Evolutionary conservation across 768 basidiomycete genomes (phyloP), one percentile per base, ranked within the genome.

Genomic region (Tylopilus vinaceipallidus): DNA sequence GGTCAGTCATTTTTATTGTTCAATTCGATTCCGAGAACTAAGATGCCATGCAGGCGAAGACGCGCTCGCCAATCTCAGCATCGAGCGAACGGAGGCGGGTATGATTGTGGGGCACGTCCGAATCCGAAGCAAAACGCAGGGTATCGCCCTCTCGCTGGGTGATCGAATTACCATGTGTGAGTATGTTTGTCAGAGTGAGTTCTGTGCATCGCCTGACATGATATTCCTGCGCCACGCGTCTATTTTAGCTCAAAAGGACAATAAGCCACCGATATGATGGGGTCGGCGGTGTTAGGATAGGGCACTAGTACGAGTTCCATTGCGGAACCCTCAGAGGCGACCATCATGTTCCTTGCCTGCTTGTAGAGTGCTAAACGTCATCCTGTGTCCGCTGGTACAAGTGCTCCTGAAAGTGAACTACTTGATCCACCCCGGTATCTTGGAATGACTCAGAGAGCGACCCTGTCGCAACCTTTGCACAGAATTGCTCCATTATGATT

Each of bases 41-140:
- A 49, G 17, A 24, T 35, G 12, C n/a, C 16, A 5, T 35, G 23
- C 55, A 92, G 91, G 93, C 49, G 95, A 99, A 70, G 95, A 98
- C 62, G 95, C 95, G 0, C 71, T 99, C 23, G 95, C 95, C 41
- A 99, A 99, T 67, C 70, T 98, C 56, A 91, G 88, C 53, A 84
- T 99, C 53, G 95, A 99, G 66, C 80, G 87, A 60, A 85, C 88
- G 37, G 88, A 92, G 48, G 72, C 74, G 11, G 93, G 93, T 1
- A 79, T 76, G 6, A 86, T 98, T 49, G 85, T 85, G 13, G 95
- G 95, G 0, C 95, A 98, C 69, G 92, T 98, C 9, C 83, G 95
- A 44, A 98, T 98, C 64, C 82, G 95, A 50, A 93, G 91, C 64
- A 98, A 98, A 74, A 98, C 95, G 20, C 95, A 98, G 68, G 95